Base-by-base conservation (phyloP, 2,329 filamentous ascomycete species). In the Venturia oleaginea region DNA sequence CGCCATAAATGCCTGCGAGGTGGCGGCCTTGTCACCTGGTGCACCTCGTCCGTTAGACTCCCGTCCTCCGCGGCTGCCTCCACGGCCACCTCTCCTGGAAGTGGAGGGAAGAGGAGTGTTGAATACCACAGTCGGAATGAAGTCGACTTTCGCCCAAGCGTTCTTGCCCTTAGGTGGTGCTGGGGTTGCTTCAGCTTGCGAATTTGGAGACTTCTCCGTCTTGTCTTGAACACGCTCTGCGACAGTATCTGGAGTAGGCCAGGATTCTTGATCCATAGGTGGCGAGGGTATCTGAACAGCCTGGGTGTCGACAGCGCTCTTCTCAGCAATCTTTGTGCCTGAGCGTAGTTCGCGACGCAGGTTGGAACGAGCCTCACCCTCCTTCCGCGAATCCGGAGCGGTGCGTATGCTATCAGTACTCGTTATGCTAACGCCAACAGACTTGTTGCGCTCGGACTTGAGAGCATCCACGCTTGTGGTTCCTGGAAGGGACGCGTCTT, bases 211-310 rank as follows among this genome's bases (percentile, higher is more conserved):
- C 67, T 90, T 87, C 57, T 85, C 81, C 15, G 82, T 81, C 75
- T 91, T 91, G 64, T 87, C 82, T 63, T 85, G 63, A 42, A 22
- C 60, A n/a, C 55, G 22, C 34, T 66, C 62, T 80, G 1, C 85
- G 1, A 87, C 88, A 61, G 82, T 87, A 69, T 96, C 91, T 0
- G 92, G 92, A 2, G 93, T 97, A 19, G 94, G 94, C 94, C 94
- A 99, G 24, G 86, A 86, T 63, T 85, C 80, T 61, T 90, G 83
- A 74, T 97, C 92, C 65, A 84, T 86, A 32, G 90, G 90, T 40
- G 84, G 79, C 51, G 77, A 73, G 57, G 75, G 71, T 17, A 72
- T 72, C n/a, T 66, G 59, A 27, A 68, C 61, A 55, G 65, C 62
- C 65, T 73, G 75, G 62, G 51, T 6, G 27, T 57, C 30, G 2